Evolutionary conservation across 1,139 yeast genomes (phyloP).

Genomic region (Saccharomyces hybrid): DNA sequence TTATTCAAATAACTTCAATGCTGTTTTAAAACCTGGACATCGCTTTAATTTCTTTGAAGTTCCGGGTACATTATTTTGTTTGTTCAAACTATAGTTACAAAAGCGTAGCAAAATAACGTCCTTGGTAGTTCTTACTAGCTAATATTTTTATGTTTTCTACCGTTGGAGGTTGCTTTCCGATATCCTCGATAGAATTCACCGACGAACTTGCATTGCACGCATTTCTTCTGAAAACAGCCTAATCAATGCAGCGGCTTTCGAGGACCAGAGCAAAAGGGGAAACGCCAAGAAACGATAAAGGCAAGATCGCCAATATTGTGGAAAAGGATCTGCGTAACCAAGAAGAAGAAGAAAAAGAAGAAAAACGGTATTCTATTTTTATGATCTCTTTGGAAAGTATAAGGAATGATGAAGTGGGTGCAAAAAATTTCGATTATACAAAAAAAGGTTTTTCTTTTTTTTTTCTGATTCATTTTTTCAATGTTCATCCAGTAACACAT

Average conservation of each 20-base stretch:
- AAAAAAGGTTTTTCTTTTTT: background rate
- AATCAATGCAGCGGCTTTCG: background rate
- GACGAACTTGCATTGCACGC: background rate
- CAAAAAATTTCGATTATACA: background rate
- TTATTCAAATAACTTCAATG: background rate
- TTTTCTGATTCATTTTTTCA: background rate
- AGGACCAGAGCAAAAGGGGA: background rate
- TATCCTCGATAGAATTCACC: background rate
- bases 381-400: background rate
- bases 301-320: background rate
- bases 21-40: too few species aligned
- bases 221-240: background rate
- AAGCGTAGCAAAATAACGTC: background rate
- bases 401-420: background rate
- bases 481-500: background rate
- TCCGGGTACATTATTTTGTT: background rate
- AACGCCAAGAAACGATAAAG: background rate
- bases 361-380: background rate
- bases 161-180: background rate
- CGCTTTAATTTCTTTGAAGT: background rate
- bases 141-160: background rate
- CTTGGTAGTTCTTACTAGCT: background rate
- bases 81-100: background rate
- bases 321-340: background rate
- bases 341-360: background rate